Evolutionary conservation across 2,329 filamentous ascomycete genomes (phyloP).

Genomic region (Venturia asperata): DNA sequence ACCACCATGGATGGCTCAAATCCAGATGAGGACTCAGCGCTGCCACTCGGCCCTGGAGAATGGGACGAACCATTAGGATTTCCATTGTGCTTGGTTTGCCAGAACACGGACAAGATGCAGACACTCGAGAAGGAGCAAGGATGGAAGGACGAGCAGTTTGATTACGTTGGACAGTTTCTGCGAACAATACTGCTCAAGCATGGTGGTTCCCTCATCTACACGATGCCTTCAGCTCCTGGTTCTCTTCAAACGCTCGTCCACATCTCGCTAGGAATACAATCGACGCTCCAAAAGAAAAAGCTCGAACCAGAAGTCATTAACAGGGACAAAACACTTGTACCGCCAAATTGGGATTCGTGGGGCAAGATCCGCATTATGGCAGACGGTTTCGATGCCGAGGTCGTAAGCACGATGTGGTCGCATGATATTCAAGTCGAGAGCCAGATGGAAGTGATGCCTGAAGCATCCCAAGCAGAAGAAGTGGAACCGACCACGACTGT

Average conservation of each 20-base stretch:
- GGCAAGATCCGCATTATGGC: slow-evolving; percentile 90
- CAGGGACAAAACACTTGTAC: slow-evolving; percentile 87
- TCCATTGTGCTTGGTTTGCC: slow-evolving; percentile 88
- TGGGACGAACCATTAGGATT: slow-evolving; percentile 87
- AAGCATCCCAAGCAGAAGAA: slow-evolving; percentile 20
- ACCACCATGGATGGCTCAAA: slow-evolving; percentile 29
- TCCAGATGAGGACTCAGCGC: slow-evolving; percentile 52
- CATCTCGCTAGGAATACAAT: slow-evolving; percentile 79
- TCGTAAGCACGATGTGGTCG: slow-evolving; percentile 76
- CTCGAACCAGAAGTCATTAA: slow-evolving; percentile 72
- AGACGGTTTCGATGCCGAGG: slow-evolving; percentile 88
- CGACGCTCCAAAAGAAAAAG: slow-evolving; percentile 56
- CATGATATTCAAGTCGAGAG: slow-evolving; percentile 59
- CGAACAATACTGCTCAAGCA: slow-evolving; percentile 77
- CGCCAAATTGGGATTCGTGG: slow-evolving; percentile 97
- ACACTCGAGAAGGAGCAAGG: slow-evolving; percentile 78
- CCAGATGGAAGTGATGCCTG: not conserved
- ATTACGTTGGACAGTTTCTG: slow-evolving; percentile 88
- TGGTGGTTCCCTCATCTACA: slow-evolving; percentile 52
- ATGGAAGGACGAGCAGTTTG: slow-evolving; percentile 96
- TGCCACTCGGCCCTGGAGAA: slow-evolving; percentile 80
- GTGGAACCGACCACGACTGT: slow-evolving; percentile 47
- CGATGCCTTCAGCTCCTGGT: slow-evolving; percentile 50
- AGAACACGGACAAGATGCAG: slow-evolving; percentile 91
- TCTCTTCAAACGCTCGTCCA: slow-evolving; percentile 68